Evolutionary conservation across 2,329 filamentous ascomycete species (phyloP), one percentile per base, ranked within the genome.

Genomic region (Colletotrichum sp.): DNA sequence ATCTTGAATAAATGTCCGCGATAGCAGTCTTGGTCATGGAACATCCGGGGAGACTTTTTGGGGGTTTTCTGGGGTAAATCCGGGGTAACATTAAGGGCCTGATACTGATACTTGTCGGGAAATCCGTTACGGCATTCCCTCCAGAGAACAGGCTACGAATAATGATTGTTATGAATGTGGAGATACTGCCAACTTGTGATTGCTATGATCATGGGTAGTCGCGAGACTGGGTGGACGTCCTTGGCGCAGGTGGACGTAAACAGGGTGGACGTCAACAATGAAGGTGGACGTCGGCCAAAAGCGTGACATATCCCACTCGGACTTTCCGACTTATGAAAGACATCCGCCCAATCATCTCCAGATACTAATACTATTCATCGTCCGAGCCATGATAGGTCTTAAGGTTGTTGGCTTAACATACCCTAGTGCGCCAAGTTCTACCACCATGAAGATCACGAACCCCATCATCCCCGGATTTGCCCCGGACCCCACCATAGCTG

Each of bases 401-500:
- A 21, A 52, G n/a, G 10, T 52, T 52, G 43, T 52, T 52, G 43
- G n/a, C 55, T 59, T 59, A 5, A 28, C 55, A 59, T 59, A 59
- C 24, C 55, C 21, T 28, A 26, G 21, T 6, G 18, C 16, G 10
- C 24, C 57, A 34, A 61, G 26, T 30, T n/a, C 28, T n/a, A 1
- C 28, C 21, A 57, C 16, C 16, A 68, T 52, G 10, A 57, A 32
- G 28, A n/a, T 68, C 48, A 26, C 57, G 43, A 82, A 83, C 63
- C 82, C 82, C 14, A 81, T 83, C 52, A 77, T 83, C n/a, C 79
- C 82, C 16, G 82, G 82, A 2, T 83, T 81, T 72, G 74, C 79
- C 7, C 80, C 82, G 24, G 82, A 84, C 68, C 81, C 82, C 2
- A 82, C 81, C 21, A 72, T 80, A 32, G 74, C 80, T 7, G 75